Percentiles rank a stretch among this genome's conserved stretches.
Evolutionary conservation across 805 yeast species (phyloP).

Genomic region (Ogataea pini): DNA sequence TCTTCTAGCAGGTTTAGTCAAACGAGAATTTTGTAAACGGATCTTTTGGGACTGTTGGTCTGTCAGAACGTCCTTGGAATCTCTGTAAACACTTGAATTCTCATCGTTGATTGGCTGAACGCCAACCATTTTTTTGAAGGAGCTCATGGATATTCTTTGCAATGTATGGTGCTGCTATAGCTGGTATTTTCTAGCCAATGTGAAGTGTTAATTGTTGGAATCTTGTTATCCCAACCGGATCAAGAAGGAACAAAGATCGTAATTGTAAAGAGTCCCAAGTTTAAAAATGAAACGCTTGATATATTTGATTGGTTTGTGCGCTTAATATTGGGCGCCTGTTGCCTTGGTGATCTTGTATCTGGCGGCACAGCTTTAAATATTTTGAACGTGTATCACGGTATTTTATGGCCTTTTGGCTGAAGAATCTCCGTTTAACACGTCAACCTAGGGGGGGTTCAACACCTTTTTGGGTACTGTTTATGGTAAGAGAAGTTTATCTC

Average conservation of each 20-base stretch:
- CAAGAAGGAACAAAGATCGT: too few species aligned
- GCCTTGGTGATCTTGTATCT: neutral
- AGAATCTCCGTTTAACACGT: neutral
- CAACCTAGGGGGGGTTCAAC: neutral
- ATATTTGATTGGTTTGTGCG: neutral
- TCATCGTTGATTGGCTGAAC: conserved; percentile 25
- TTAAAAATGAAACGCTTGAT: neutral
- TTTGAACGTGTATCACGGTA: neutral
- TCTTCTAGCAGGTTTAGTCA: conserved; percentile 22
- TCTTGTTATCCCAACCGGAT: conserved; percentile 2
- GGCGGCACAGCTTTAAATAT: neutral
- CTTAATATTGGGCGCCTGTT: conserved; percentile 6
- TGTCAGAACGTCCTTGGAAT: neutral
- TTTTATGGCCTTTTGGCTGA: neutral
- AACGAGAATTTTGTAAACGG: conserved; percentile 3
- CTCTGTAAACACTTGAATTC: conserved; percentile 13
- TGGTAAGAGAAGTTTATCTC: neutral
- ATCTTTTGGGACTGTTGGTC: conserved; percentile 2
- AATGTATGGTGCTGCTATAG: conserved; percentile 6
- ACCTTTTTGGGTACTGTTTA: neutral
- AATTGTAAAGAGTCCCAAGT: neutral
- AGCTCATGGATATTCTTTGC: conserved; percentile 14
- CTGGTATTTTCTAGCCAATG: conserved; percentile 20
- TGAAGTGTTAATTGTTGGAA: conserved; percentile 15
- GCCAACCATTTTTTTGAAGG: conserved; percentile 1